Evolutionary conservation across 106 monocot species (phyloP).

Genomic region (Dioscorea zingiberensis): DNA sequence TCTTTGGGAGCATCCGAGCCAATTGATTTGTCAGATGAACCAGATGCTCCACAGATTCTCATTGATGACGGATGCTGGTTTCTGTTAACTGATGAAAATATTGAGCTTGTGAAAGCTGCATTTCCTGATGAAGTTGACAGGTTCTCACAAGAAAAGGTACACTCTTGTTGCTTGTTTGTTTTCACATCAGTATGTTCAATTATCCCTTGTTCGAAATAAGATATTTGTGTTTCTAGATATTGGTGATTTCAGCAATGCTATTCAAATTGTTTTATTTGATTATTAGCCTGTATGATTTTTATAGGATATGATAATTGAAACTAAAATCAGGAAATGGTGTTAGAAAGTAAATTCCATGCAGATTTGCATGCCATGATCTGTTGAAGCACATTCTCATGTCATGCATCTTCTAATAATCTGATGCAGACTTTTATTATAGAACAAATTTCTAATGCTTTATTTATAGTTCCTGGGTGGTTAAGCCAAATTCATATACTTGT

Average conservation of each 20-base stretch:
- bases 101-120: conserved; percentile 74
- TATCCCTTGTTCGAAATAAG: background rate
- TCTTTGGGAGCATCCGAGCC: conserved; percentile 4
- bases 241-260: background rate
- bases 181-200: background rate
- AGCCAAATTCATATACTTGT: too few species aligned
- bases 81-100: conserved; percentile 84
- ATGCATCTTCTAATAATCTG: too few species aligned
- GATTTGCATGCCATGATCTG: too few species aligned
- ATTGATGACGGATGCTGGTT: conserved; percentile 59
- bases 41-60: conserved; percentile 55
- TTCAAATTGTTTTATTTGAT: background rate
- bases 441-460: too few species aligned
- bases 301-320: background rate
- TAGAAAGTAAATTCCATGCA: too few species aligned
- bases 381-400: too few species aligned
- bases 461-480: too few species aligned
- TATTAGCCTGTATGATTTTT: background rate
- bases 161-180: background rate
- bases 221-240: background rate
- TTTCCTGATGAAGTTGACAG: conserved; percentile 57
- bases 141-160: conserved; percentile 73
- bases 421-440: too few species aligned
- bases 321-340: too few species aligned
- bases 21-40: conserved; percentile 46